These are phyloP conservation scores for Penicillium daleae DNA, from an alignment of 495 filamentous ascomycete species.

Conservation along the genomic window DNA sequence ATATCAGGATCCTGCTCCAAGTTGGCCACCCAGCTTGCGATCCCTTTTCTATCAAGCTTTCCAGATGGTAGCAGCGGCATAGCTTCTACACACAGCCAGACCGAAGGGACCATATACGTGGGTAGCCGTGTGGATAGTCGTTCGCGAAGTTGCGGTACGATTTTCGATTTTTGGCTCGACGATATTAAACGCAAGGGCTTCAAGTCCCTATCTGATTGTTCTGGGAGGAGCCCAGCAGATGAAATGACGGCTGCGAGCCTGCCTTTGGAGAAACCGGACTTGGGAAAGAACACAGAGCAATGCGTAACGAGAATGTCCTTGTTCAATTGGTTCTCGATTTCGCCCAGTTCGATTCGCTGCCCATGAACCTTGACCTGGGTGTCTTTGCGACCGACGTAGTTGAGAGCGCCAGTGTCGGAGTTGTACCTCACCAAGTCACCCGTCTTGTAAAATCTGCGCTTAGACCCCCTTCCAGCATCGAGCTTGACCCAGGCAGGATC, in stretches of 20 bases:
- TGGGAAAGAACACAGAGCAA: conserved; percentile 48
- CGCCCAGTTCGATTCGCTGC: conserved; percentile 67
- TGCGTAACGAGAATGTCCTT: conserved; percentile 39
- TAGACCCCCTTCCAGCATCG: conserved; percentile 15
- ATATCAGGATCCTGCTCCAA: conserved; percentile 39
- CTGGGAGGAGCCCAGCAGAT: conserved; percentile 28
- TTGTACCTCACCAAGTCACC: conserved; percentile 66
- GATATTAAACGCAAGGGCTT: conserved; percentile 34
- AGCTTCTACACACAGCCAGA: conserved; percentile 53
- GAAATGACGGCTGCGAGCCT: conserved; percentile 46
- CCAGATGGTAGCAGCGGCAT: conserved; percentile 56
- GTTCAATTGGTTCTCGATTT: conserved; percentile 61
- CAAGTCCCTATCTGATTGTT: conserved; percentile 27
- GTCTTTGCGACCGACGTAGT: conserved; percentile 66
- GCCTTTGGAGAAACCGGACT: conserved; percentile 43
- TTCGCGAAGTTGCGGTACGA: conserved; percentile 38
- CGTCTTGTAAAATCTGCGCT: conserved; percentile 67
- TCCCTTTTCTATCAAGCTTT: conserved; percentile 56
- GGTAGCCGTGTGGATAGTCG: conserved; percentile 42
- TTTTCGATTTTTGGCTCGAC: conserved; percentile 22
- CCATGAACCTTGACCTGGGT: conserved; percentile 70
- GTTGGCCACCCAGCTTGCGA: conserved; percentile 36
- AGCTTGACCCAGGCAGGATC: conserved; percentile 44
- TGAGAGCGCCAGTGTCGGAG: conserved; percentile 58
- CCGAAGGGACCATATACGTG: conserved; percentile 59